These are phyloP conservation scores for Solioccasus polychromus DNA, from an alignment of 768 basidiomycete genomes.

Conservation along the genomic window DNA sequence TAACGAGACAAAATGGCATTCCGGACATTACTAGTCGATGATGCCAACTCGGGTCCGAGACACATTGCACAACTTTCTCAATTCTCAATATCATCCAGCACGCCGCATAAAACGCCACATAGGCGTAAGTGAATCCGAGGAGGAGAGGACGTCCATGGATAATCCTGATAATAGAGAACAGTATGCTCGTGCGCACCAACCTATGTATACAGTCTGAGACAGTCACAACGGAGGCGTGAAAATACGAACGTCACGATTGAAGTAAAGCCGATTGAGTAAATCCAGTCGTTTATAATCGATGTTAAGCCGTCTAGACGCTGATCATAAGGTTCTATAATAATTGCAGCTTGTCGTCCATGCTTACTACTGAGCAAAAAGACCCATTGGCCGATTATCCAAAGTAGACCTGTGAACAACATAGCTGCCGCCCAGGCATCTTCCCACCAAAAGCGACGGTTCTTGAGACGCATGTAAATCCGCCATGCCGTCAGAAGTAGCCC, in stretches of 20 bases:
- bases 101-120: neutral
- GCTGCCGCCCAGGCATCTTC: constrained; percentile 4
- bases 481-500: constrained; percentile 17
- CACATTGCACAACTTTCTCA: constrained; percentile 1
- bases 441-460: constrained; percentile 13
- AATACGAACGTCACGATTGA: constrained; percentile 7
- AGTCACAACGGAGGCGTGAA: no score
- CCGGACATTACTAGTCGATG: neutral
- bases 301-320: constrained; percentile 3
- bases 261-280: constrained; percentile 9
- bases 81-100: constrained; percentile 1
- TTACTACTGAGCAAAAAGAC: constrained; percentile 2
- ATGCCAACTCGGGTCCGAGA: constrained; percentile 4
- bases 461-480: constrained; percentile 18
- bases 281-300: constrained; percentile 9
- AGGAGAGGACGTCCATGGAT: neutral
- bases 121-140: neutral
- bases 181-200: constrained; percentile 8
- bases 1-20: neutral
- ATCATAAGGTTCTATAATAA: neutral
- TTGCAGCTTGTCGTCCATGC: neutral
- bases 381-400: constrained; percentile 16
- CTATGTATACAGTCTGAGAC: constrained; percentile 2
- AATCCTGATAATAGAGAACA: constrained; percentile 13
- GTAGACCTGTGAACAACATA: constrained; percentile 8